Base-by-base conservation (phyloP, 2,329 filamentous ascomycete genomes). In the Polytolypa hystricis region DNA sequence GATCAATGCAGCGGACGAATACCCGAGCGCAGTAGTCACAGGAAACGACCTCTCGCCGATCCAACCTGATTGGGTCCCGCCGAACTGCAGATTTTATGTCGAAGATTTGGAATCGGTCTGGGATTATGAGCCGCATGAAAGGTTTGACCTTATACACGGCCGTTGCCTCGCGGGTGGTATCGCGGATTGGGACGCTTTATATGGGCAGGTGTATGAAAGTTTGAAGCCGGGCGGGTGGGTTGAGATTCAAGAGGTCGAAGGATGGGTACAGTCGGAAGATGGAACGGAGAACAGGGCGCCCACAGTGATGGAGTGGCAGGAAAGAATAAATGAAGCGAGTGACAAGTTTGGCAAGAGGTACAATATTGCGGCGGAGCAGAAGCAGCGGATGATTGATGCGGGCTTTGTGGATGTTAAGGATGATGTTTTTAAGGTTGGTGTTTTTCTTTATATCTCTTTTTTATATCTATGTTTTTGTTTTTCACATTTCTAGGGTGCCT, bases 331-430 rank as follows among this genome's bases (percentile, higher is more conserved):
- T 31, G 41, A 47, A 34, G 48, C 50, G 3, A 45, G 48, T 7
- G 40, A 37, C n/a, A 41, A 40, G 17, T 50, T 50, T 27, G 53
- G 52, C 12, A 54, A 53, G 30, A 33, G 35, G n/a, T 39, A 52
- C 29, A 48, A 51, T 29, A 38, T 58, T 11, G 54, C 53, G 25
- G 37, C 51, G 8, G 42, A 54, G 10, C 53, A 60, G 11, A 53
- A 56, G 38, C 48, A 54, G 16, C 61, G 62, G 31, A 57, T 74
- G 38, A 50, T 54, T 3, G 64, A 66, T 2, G 69, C 64, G 0
- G 73, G 73, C 0, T 75, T 74, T 39, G 53, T 58, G 9, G 62
- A 70, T 33, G 62, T 75, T 0, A 54, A 54, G 0, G 64, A 71
- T 27, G n/a, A n/a, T n/a, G n/a, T n/a, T n/a, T n/a, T n/a, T n/a